Evolutionary conservation across 2,329 filamentous ascomycete species (phyloP), one percentile per base, ranked within the genome.

Genomic region (Leptographium lundbergii): DNA sequence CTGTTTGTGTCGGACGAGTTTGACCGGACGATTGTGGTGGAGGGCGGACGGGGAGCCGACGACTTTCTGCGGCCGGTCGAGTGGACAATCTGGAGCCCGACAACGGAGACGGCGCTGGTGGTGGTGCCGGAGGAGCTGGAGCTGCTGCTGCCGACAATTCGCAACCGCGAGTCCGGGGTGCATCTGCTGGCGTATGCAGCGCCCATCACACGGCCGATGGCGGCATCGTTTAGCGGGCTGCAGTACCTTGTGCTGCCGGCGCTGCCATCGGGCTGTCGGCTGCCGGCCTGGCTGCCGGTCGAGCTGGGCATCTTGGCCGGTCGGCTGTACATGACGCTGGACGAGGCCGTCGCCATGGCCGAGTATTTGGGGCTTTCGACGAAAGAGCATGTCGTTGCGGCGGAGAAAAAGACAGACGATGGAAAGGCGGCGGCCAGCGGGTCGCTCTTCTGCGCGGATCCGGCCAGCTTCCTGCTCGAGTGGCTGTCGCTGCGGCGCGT

Each of bases 81-180:
- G 57, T 88, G 82, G 83, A 65, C 88, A 2, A 67, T 88, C 0
- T 86, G 78, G 77, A 80, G 76, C 60, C 63, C 64, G 0, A n/a
- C 63, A 0, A 70, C 71, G 0, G 65, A 79, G 9, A 76, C 72
- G 0, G 84, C 77, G 0, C 62, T 88, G 0, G 67, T 88, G 2
- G 65, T 88, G 1, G 81, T 80, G 32, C 80, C 83, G 0, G 84
- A 88, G 63, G 85, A 88, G 66, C 82, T 77, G 0, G 81, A 88
- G 59, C 53, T 65, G 0, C 62, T 87, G 0, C 73, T 88, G 3
- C 73, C 74, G 0, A 61, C 73, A 0, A 62, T 85, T 6, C 68
- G 67, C 1, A 57, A 58, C 0, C 50, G 58, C 0, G 45, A 29
- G 1, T 36, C 56, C 1, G 58, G 6, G 47, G 19, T 59, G 63